These are phyloP conservation scores for Ophiorrhiza pumila DNA, from an alignment of 257 asterid genomes.

Conservation along the genomic window DNA sequence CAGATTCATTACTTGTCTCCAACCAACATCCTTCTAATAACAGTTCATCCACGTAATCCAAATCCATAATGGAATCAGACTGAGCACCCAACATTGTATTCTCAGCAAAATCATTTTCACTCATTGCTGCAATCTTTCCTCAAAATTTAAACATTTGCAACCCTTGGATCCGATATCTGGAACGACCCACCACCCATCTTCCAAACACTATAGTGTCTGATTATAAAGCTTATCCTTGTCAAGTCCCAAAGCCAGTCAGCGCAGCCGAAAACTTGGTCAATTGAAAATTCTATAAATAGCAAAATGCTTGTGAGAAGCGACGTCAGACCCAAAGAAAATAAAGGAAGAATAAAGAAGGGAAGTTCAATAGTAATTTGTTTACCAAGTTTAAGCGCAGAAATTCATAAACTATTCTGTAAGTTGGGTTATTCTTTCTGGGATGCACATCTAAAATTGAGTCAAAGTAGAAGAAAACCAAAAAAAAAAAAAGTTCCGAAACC, in stretches of 20 bases:
- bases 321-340: conserved; percentile 14
- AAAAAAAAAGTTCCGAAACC: conserved; percentile 2
- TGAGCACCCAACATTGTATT: conserved; percentile 31
- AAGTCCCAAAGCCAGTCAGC: conserved; percentile 27
- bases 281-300: conserved; percentile 10
- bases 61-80: conserved; percentile 63
- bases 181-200: background rate
- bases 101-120: conserved; percentile 49
- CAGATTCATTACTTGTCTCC: conserved; percentile 62
- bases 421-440: conserved; percentile 23
- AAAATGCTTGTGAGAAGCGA: background rate
- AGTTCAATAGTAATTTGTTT: conserved; percentile 11
- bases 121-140: conserved; percentile 44
- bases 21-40: conserved; percentile 81
- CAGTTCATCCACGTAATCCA: conserved; percentile 79
- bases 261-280: conserved; percentile 12
- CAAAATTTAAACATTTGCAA: conserved; percentile 15
- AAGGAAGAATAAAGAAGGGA: conserved; percentile 24
- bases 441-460: conserved; percentile 14
- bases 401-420: conserved; percentile 31
- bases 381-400: conserved; percentile 26
- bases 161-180: conserved; percentile 18
- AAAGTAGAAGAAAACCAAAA: conserved; percentile 16
- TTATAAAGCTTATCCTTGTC: conserved; percentile 14
- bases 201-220: conserved; percentile 9